These are phyloP conservation scores for Suillus decipiens DNA, from an alignment of 768 basidiomycete genomes.

Conservation along the genomic window DNA sequence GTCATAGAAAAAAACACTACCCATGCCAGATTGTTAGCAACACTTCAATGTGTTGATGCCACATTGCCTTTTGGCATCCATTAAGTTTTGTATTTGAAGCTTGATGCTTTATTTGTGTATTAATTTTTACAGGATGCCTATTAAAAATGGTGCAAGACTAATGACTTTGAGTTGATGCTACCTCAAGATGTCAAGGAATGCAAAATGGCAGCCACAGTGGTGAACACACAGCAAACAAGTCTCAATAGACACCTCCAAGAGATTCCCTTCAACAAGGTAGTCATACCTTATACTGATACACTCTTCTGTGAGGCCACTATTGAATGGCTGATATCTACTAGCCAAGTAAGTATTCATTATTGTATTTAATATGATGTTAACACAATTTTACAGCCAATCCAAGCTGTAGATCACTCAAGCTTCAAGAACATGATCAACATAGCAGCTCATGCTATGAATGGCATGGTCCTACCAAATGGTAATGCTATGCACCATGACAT, in stretches of 20 bases:
- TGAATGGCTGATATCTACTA: conserved; percentile 40
- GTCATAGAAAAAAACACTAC: conserved; percentile 5
- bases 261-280: conserved; percentile 15
- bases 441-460: too few relatives aligned
- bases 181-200: conserved; percentile 23
- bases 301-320: conserved; percentile 23
- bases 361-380: background rate
- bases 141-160: conserved; percentile 28
- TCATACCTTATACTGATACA: conserved; percentile 31
- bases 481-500: too few relatives aligned
- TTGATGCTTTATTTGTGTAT: background rate
- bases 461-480: too few relatives aligned
- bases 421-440: too few relatives aligned
- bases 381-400: background rate
- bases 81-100: background rate
- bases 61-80: background rate
- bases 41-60: background rate
- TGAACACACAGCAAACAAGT: background rate
- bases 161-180: conserved; percentile 33
- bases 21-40: conserved; percentile 6
- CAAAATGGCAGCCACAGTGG: conserved; percentile 14
- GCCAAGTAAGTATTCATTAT: conserved; percentile 35
- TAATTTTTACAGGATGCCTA: conserved; percentile 22
- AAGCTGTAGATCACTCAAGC: too few relatives aligned
- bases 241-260: conserved; percentile 23